Evolutionary conservation across 345 rosid genomes (phyloP), one percentile per base, ranked within the genome.

Genomic region (Linum tenue): DNA sequence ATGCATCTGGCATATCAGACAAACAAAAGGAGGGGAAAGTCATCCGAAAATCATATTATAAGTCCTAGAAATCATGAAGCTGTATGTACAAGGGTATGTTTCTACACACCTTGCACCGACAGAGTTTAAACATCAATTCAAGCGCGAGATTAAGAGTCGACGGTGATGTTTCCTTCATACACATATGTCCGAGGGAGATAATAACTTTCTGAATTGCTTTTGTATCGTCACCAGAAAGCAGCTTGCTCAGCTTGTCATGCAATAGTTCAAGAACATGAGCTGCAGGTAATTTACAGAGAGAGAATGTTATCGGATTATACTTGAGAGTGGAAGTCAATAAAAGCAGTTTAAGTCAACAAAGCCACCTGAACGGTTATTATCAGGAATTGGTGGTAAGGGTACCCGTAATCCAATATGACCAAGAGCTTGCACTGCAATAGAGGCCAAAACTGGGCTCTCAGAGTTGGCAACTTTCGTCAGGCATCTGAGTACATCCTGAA

Each of bases 381-480:
- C 57, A 63, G 69, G 66, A 73, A 86, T 77, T 64, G 76, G 79
- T 72, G 97, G 90, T 76, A 92, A 80, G 66, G 85, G 73, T 10
- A 73, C 80, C 72, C 89, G 77, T 41, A 92, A 70, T 44, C 97
- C 98, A 75, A 90, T 85, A 78, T 92, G 98, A 64, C 98, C 98
- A 62, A 92, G 77, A 62, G 96, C 96, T 90, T 92, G 86, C 95
- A 92, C 88, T 59, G 97, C 92, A 77, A 84, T 80, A 64, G 97
- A 90, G 62, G 97, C 90, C 73, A 92, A 77, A 62, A 79, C 79
- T 59, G 87, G 84, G 61, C 82, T 76, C 76, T 89, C 97, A 67
- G 84, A 80, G 50, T 78, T 84, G 59, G 83, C 98, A 73, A 84
- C 76, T 60, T 74, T 84, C 65, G 80, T 83, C 71, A 92, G 78